A percentile compares a stretch with the other conserved stretches of the same genome.
Conservation (phyloP, 2,329 filamentous ascomycete genomes). For the Aureobasidium uvarum region DNA sequence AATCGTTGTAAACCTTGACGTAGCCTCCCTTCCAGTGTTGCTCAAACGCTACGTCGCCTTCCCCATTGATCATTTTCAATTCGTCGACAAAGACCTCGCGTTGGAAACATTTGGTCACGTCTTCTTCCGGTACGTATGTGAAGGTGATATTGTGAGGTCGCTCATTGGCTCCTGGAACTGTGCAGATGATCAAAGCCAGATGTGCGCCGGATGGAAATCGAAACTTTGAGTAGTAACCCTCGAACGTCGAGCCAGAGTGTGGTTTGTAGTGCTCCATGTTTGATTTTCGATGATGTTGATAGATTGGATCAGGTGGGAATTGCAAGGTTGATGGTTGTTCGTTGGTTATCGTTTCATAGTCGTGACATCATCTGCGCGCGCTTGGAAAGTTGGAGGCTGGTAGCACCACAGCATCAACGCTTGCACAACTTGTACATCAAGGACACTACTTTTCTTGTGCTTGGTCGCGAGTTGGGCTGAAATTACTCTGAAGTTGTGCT, state of each 20-base stretch:
- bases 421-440: background rate
- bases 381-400: conserved; percentile 8
- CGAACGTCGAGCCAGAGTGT: conserved; percentile 46
- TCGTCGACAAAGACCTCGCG: conserved; percentile 46
- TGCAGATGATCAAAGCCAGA: conserved; percentile 50
- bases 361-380: conserved; percentile 15
- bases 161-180: conserved; percentile 45
- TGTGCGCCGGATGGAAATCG: conserved; percentile 48
- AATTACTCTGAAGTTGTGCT: background rate
- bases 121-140: conserved; percentile 47
- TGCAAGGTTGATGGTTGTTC: background rate
- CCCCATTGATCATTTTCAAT: conserved; percentile 39
- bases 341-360: conserved; percentile 7
- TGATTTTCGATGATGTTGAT: background rate
- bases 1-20: conserved; percentile 40
- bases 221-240: conserved; percentile 55
- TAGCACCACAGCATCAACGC: background rate
- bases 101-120: conserved; percentile 41
- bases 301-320: background rate
- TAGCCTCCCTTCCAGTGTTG: conserved; percentile 43
- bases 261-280: conserved; percentile 38
- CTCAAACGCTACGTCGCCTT: conserved; percentile 41
- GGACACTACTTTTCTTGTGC: background rate
- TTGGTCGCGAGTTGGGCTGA: background rate
- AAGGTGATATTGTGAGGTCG: conserved; percentile 49